A percentile compares a stretch with the other conserved stretches of the same genome.
phyloP scores from a whole-genome alignment of 108 stramenopile genomes.

The Conticribra weissflogii region DNA sequence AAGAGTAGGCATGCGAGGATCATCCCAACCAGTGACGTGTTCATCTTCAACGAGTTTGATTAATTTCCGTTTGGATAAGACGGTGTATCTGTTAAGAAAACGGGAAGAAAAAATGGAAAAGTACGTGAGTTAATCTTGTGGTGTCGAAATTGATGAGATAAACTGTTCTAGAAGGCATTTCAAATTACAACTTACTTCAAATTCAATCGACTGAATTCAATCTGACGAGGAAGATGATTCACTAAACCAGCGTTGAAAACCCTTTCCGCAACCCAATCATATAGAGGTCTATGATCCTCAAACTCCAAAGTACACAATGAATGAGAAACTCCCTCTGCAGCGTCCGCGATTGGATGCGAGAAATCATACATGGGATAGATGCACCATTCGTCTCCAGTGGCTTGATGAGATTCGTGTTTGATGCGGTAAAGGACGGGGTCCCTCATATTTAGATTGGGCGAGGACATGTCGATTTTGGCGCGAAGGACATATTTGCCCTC shows the following conservation, averaged over 20 bases:
- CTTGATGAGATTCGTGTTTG: constrained; percentile 87
- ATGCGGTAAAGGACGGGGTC: constrained; percentile 94
- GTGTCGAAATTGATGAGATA: no score
- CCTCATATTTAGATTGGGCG: constrained; percentile 90
- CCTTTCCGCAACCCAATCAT: constrained; percentile 90
- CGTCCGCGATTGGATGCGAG: constrained; percentile 90
- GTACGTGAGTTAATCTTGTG: constrained; percentile 4
- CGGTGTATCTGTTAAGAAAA: constrained; percentile 58
- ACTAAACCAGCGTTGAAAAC: constrained; percentile 71
- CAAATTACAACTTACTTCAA: constrained; percentile 55
- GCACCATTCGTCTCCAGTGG: constrained; percentile 90
- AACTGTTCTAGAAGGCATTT: no score
- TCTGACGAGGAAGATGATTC: constrained; percentile 74
- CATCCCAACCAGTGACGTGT: constrained; percentile 87
- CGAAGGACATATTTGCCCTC: constrained; percentile 83
- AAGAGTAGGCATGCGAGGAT: constrained; percentile 87
- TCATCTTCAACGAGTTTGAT: constrained; percentile 84
- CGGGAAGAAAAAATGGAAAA: not conserved
- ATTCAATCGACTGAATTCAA: constrained; percentile 93
- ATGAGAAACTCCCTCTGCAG: constrained; percentile 89
- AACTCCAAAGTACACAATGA: constrained; percentile 94
- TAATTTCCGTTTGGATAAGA: constrained; percentile 88
- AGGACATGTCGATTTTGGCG: constrained; percentile 94
- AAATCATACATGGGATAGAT: constrained; percentile 97
- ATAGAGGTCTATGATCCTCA: constrained; percentile 92